phyloP scores from a whole-genome alignment of 306 rosid species.

The Clitoria ternatea region DNA sequence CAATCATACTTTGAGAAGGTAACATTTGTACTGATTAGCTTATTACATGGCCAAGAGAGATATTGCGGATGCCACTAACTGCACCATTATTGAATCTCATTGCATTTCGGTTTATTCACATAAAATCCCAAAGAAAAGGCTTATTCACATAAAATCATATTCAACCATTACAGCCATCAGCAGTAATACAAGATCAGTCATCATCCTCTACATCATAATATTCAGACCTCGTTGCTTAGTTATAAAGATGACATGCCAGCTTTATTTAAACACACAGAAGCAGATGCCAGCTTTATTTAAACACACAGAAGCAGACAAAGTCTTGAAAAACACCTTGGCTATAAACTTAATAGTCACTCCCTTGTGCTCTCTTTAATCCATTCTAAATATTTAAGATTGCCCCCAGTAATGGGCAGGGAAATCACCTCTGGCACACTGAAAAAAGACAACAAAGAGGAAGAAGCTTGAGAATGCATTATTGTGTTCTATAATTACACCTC shows the following conservation, averaged over 20 bases:
- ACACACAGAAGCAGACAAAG: conserved; percentile 11
- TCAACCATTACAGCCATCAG: background rate
- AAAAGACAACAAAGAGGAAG: conserved; percentile 15
- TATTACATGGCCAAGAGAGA: too few relatives aligned
- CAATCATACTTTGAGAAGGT: too few relatives aligned
- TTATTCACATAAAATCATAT: conserved; percentile 9
- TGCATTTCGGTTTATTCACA: too few relatives aligned
- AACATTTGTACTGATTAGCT: too few relatives aligned
- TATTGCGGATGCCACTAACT: too few relatives aligned
- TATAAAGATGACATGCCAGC: conserved; percentile 13
- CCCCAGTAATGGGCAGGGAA: conserved; percentile 82
- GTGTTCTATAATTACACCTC: background rate
- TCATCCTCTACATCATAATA: background rate
- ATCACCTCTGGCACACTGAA: conserved; percentile 94
- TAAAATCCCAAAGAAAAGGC: background rate
- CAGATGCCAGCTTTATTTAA: conserved; percentile 14
- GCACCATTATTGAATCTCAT: too few relatives aligned
- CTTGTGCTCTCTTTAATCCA: conserved; percentile 90
- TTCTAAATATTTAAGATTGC: conserved; percentile 67
- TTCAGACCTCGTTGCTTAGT: conserved; percentile 8
- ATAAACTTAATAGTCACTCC: conserved; percentile 47
- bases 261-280: conserved; percentile 20
- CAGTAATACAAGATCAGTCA: background rate
- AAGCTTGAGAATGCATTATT: background rate
- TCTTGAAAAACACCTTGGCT: conserved; percentile 4